Conservation (phyloP, 441 rosid species). For the Pelargonium australe region DNA sequence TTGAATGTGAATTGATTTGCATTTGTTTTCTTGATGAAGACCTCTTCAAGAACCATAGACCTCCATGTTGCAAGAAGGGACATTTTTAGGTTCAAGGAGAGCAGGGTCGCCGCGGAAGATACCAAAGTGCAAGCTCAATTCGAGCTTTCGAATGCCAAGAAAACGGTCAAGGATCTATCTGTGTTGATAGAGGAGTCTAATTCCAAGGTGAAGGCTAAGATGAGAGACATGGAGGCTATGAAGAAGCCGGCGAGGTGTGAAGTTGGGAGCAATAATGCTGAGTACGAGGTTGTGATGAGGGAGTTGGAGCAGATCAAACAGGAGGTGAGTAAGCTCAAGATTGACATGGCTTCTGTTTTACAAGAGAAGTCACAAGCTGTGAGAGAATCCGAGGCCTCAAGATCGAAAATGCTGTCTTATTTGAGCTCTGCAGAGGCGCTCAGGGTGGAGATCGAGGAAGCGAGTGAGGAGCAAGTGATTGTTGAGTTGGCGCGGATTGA, state of each 20-base stretch:
- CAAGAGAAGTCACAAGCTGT: constrained; percentile 50
- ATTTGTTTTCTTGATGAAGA: constrained; percentile 13
- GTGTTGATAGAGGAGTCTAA: constrained; percentile 40
- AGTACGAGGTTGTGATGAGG: constrained; percentile 36
- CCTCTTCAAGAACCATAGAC: constrained; percentile 48
- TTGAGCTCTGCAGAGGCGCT: constrained; percentile 34
- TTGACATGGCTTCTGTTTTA: constrained; percentile 50
- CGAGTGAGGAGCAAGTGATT: constrained; percentile 66
- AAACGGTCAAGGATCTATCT: constrained; percentile 42
- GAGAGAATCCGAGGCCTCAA: constrained; percentile 37
- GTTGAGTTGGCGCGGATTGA: constrained; percentile 75
- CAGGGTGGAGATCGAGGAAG: constrained; percentile 55
- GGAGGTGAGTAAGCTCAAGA: constrained; percentile 65
- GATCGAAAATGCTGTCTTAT: constrained; percentile 25
- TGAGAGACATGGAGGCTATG: constrained; percentile 26
- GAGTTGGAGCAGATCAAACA: constrained; percentile 54
- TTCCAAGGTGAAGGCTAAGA: constrained; percentile 24
- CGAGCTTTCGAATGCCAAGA: constrained; percentile 40
- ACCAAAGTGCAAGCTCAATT: constrained; percentile 42
- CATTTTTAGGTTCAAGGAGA: constrained; percentile 41
- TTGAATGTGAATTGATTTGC: background rate
- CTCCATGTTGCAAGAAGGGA: constrained; percentile 51
- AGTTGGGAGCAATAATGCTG: constrained; percentile 13
- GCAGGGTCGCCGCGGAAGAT: constrained; percentile 42
- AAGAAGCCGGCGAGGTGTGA: constrained; percentile 21